These are phyloP conservation scores for Mucor circinelloides DNA, from an alignment of 371 early-diverging fungal genomes.

Conservation along the genomic window DNA sequence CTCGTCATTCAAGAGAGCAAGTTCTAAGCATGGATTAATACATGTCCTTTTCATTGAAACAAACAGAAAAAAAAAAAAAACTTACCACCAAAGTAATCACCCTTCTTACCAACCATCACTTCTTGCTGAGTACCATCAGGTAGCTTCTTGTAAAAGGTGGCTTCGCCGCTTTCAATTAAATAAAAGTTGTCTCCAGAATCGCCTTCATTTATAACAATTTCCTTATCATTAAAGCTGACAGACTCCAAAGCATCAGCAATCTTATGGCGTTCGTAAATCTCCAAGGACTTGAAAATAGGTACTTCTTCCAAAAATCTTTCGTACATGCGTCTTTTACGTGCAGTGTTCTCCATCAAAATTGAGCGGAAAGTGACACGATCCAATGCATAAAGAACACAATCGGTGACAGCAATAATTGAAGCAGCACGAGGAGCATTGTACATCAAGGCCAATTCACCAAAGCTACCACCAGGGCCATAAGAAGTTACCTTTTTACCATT, in stretches of 20 bases:
- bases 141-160: constrained; percentile 41
- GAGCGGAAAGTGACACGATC: constrained; percentile 81
- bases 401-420: constrained; percentile 70
- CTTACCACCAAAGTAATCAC: constrained; percentile 91
- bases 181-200: constrained; percentile 66
- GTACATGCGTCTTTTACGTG: constrained; percentile 77
- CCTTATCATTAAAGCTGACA: constrained; percentile 65
- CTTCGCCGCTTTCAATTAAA: constrained; percentile 90
- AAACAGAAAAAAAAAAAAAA: background rate
- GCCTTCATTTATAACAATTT: constrained; percentile 72
- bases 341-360: constrained; percentile 77
- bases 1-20: constrained; percentile 88
- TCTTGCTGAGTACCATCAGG: constrained; percentile 73
- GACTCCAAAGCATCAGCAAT: constrained; percentile 84
- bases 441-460: constrained; percentile 93
- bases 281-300: constrained; percentile 64
- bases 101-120: constrained; percentile 78
- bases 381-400: constrained; percentile 81
- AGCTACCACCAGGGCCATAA: constrained; percentile 69
- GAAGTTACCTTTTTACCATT: constrained; percentile 64
- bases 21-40: constrained; percentile 54
- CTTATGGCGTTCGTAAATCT: constrained; percentile 75
- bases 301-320: constrained; percentile 78
- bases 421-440: constrained; percentile 92
- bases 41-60: no score